Evolutionary conservation across 495 filamentous ascomycete species (phyloP).

Genomic region (Xylaria nigripes): DNA sequence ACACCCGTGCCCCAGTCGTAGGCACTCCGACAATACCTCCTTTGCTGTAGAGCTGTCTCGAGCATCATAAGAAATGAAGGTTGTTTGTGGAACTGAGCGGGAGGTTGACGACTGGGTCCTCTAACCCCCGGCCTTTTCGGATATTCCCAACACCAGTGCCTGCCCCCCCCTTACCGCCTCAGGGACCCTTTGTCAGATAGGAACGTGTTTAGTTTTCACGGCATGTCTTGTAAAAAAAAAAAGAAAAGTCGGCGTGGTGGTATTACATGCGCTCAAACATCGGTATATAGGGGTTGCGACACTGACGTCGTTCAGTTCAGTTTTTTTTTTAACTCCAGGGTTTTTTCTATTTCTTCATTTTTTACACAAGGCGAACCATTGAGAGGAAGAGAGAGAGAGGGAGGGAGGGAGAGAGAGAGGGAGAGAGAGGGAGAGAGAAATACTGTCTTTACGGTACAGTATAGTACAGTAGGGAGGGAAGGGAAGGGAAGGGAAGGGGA

Average conservation of each 20-base stretch:
- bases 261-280: neutral
- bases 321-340: too few species aligned
- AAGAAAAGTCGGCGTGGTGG: constrained; percentile 4
- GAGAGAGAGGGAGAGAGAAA: too few species aligned
- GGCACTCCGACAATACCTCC: neutral
- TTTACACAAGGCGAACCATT: constrained; percentile 1
- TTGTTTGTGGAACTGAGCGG: constrained; percentile 19
- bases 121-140: constrained; percentile 11
- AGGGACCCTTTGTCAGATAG: constrained; percentile 14
- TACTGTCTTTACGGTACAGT: too few species aligned
- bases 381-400: too few species aligned
- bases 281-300: neutral
- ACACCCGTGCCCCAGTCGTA: neutral
- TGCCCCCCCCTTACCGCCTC: constrained; percentile 7
- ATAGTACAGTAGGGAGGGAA: too few species aligned
- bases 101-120: constrained; percentile 17
- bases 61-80: constrained; percentile 28
- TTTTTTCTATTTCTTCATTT: too few species aligned
- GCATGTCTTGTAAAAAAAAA: constrained; percentile 16
- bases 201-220: constrained; percentile 19
- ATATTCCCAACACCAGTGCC: constrained; percentile 17
- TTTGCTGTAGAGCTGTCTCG: constrained; percentile 3
- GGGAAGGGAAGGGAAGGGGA: neutral
- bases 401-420: too few species aligned
- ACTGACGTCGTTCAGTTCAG: neutral